These are phyloP conservation scores for Hymenoscyphus linearis DNA, from an alignment of 2,329 filamentous ascomycete genomes.

Conservation along the genomic window DNA sequence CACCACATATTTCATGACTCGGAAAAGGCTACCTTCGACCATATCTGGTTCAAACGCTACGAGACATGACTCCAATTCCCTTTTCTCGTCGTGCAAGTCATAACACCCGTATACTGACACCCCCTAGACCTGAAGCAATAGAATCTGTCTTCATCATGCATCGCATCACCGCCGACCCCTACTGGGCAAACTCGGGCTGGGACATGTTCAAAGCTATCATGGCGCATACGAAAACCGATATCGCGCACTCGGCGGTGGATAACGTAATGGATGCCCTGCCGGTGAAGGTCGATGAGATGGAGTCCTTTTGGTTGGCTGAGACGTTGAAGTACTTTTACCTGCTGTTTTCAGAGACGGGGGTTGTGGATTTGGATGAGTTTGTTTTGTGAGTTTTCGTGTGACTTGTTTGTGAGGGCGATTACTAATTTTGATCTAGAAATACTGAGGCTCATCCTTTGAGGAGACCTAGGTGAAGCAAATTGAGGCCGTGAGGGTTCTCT, in stretches of 20 bases:
- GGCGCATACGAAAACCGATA: slow-evolving; percentile 37
- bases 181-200: slow-evolving; percentile 41
- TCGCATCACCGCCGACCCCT: slow-evolving; percentile 27
- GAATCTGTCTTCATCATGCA: slow-evolving; percentile 62
- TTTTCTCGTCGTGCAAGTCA: too few relatives aligned
- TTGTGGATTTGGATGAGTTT: slow-evolving; percentile 57
- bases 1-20: too few relatives aligned
- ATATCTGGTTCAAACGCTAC: too few relatives aligned
- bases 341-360: slow-evolving; percentile 41
- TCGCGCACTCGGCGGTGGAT: slow-evolving; percentile 39
- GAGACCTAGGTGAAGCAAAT: slow-evolving; percentile 1
- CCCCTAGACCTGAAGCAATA: slow-evolving; percentile 54
- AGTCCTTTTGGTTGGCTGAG: slow-evolving; percentile 60
- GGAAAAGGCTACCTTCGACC: too few relatives aligned
- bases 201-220: slow-evolving; percentile 44
- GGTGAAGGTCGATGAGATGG: slow-evolving; percentile 47
- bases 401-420: not conserved
- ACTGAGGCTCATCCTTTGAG: slow-evolving; percentile 29
- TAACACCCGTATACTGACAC: too few relatives aligned
- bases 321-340: slow-evolving; percentile 61
- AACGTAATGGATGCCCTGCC: slow-evolving; percentile 34
- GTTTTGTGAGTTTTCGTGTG: slow-evolving; percentile 40
- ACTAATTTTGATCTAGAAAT: slow-evolving; percentile 18
- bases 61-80: too few relatives aligned
- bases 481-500: too few relatives aligned